phyloP scores from a whole-genome alignment of 2,329 filamentous ascomycete genomes.

The Fusarium sp. region DNA sequence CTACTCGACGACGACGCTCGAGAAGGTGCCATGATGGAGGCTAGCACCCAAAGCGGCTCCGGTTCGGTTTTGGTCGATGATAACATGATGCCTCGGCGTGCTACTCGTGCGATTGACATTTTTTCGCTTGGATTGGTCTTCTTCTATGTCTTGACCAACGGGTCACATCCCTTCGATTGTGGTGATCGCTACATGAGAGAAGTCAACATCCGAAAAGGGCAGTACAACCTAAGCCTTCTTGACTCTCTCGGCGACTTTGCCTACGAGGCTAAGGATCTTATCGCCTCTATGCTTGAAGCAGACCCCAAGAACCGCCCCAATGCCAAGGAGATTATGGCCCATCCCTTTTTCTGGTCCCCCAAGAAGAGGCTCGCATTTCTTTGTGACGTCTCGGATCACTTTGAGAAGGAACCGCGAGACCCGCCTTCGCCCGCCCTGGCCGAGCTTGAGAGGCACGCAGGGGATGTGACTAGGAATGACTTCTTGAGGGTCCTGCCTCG shows the following conservation, averaged over 20 bases:
- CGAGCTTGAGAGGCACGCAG: constrained; percentile 67
- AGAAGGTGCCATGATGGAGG: constrained; percentile 59
- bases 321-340: constrained; percentile 83
- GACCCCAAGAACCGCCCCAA: constrained; percentile 72
- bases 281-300: constrained; percentile 78
- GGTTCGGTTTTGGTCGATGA: constrained; percentile 68
- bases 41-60: constrained; percentile 70
- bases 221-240: constrained; percentile 77
- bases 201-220: constrained; percentile 94
- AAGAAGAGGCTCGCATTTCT: constrained; percentile 92
- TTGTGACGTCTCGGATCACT: constrained; percentile 97
- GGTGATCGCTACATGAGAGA: constrained; percentile 96
- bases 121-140: constrained; percentile 98
- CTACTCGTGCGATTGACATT: constrained; percentile 96
- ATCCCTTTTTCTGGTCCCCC: constrained; percentile 96
- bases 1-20: constrained; percentile 81
- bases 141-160: constrained; percentile 96
- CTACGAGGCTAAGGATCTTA: constrained; percentile 87
- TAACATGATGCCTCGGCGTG: constrained; percentile 75
- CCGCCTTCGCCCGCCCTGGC: constrained; percentile 77
- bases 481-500: constrained; percentile 82
- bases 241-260: constrained; percentile 84
- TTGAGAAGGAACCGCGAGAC: constrained; percentile 90
- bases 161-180: constrained; percentile 92
- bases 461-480: constrained; percentile 71